Evolutionary conservation across 495 filamentous ascomycete genomes (phyloP).

Genomic region (Neurospora sp.): DNA sequence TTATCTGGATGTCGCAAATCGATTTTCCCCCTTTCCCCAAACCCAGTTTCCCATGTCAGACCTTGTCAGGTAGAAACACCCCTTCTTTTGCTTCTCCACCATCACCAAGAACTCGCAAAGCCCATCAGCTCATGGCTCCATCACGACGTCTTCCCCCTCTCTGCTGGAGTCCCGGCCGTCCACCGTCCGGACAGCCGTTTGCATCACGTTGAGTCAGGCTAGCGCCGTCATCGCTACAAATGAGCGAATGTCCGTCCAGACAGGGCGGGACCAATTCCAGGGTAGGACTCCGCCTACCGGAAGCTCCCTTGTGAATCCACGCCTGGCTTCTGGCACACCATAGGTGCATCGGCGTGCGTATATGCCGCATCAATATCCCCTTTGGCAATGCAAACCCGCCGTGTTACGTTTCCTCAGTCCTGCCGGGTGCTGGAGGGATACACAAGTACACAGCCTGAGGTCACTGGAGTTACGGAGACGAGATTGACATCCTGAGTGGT

Average conservation of each 20-base stretch:
- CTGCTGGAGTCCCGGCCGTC: neutral
- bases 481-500: constrained; percentile 20
- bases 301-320: constrained; percentile 6
- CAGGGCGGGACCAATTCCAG: constrained; percentile 7
- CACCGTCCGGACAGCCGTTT: neutral
- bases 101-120: neutral
- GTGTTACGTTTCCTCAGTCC: constrained; percentile 11
- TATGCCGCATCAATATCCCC: constrained; percentile 20
- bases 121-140: neutral
- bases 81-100: neutral
- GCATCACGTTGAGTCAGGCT: constrained; percentile 14
- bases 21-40: neutral
- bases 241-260: constrained; percentile 6
- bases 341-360: constrained; percentile 16
- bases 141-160: neutral
- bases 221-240: constrained; percentile 18
- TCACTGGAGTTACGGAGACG: constrained; percentile 6
- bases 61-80: neutral
- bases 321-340: constrained; percentile 8
- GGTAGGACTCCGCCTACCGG: constrained; percentile 16
- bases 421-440: constrained; percentile 2
- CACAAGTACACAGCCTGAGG: neutral
- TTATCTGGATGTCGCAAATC: neutral
- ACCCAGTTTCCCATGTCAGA: neutral
- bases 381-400: constrained; percentile 24